Conservation (phyloP, 805 yeast genomes). For the Candida verbasci region DNA sequence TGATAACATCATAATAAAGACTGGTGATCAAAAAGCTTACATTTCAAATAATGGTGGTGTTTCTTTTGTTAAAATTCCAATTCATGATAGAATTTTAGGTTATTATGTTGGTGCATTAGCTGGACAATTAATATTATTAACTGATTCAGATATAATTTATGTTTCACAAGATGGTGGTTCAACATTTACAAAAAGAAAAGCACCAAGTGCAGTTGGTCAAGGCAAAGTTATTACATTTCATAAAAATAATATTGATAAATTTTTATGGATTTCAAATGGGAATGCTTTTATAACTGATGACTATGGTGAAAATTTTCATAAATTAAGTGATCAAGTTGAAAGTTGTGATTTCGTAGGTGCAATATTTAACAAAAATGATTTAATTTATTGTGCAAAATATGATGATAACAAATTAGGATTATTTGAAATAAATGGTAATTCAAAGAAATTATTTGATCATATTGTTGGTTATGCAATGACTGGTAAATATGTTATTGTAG, state of each 20-base stretch:
- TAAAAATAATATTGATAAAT: constrained; percentile 47
- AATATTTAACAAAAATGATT: constrained; percentile 44
- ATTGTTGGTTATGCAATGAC: constrained; percentile 73
- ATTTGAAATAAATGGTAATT: constrained; percentile 48
- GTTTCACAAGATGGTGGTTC: constrained; percentile 66
- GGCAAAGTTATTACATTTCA: constrained; percentile 56
- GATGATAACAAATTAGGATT: constrained; percentile 16
- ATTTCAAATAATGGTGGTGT: constrained; percentile 56
- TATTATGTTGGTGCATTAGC: constrained; percentile 50
- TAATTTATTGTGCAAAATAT: constrained; percentile 58
- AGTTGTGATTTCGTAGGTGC: constrained; percentile 68
- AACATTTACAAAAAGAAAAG: constrained; percentile 41
- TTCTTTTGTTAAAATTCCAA: constrained; percentile 29
- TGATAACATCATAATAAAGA: constrained; percentile 53
- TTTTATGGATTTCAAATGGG: constrained; percentile 71
- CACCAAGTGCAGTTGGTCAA: constrained; percentile 44
- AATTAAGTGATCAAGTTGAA: constrained; percentile 47
- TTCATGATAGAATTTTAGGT: constrained; percentile 28
- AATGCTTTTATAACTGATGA: constrained; percentile 61
- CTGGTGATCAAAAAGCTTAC: constrained; percentile 47
- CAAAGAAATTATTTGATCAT: constrained; percentile 43
- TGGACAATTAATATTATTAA: constrained; percentile 52
- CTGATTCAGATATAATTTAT: constrained; percentile 47
- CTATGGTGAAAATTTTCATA: constrained; percentile 60
- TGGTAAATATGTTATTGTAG: constrained; percentile 68